Evolutionary conservation across 164 flowering plant genomes (phyloP).

Genomic region (Magnolia changhungtana): DNA sequence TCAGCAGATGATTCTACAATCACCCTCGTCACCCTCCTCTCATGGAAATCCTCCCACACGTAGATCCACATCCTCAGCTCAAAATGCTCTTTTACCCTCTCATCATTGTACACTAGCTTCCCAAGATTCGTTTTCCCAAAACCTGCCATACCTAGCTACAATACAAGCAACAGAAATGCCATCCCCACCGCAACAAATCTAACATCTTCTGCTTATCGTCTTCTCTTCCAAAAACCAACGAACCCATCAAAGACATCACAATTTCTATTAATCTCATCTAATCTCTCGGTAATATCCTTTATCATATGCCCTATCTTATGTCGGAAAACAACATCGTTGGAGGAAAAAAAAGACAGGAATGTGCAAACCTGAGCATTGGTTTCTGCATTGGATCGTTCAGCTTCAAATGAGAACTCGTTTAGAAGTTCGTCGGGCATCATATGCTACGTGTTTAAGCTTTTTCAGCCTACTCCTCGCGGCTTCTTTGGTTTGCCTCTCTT

Average conservation of each 20-base stretch:
- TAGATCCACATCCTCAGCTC: not conserved
- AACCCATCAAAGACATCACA: not conserved
- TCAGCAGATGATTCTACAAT: too few species aligned
- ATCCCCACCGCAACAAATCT: not conserved
- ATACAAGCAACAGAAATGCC: conserved; percentile 2
- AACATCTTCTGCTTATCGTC: conserved; percentile 1
- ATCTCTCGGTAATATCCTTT: not conserved
- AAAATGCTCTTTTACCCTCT: not conserved
- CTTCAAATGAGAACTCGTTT: not conserved
- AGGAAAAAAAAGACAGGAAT: not conserved
- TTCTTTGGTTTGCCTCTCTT: not conserved
- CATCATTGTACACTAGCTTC: conserved; percentile 6
- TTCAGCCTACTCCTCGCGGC: not conserved
- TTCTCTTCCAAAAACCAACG: conserved; percentile 5
- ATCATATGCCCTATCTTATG: not conserved
- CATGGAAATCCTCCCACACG: conserved; percentile 7
- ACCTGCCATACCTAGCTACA: conserved; percentile 10
- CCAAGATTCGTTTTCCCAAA: conserved; percentile 17
- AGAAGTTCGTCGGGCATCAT: not conserved
- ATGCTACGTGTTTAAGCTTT: not conserved
- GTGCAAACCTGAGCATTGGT: not conserved
- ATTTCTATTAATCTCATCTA: conserved; percentile 5
- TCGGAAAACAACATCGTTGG: not conserved
- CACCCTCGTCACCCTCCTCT: not conserved
- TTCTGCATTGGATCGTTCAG: not conserved